These are phyloP conservation scores for Trichoderma brevicompactum DNA, from an alignment of 2,329 filamentous ascomycete genomes.

Conservation along the genomic window DNA sequence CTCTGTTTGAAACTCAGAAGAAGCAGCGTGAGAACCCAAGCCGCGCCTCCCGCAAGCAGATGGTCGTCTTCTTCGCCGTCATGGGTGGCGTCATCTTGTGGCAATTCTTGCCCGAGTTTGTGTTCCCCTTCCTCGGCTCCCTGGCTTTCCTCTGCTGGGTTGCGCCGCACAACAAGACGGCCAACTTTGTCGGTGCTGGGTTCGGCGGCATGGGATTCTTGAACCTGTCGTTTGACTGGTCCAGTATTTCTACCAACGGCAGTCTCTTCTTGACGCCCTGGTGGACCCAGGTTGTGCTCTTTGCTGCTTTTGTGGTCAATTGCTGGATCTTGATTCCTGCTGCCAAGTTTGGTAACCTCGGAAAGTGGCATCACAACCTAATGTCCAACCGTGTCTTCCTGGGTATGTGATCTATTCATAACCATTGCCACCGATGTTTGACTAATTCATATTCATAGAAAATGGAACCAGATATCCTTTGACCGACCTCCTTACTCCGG, in stretches of 20 bases:
- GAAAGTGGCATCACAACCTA: conserved; percentile 55
- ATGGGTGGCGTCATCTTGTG: conserved; percentile 59
- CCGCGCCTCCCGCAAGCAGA: conserved; percentile 55
- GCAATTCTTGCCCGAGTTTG: conserved; percentile 66
- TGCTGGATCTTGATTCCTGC: conserved; percentile 63
- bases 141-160: conserved; percentile 68
- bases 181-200: conserved; percentile 64
- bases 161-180: conserved; percentile 59
- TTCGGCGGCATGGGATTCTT: conserved; percentile 66
- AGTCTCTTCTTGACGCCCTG: conserved; percentile 61
- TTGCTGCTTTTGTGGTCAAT: conserved; percentile 58
- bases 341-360: conserved; percentile 61
- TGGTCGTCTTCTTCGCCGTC: conserved; percentile 59
- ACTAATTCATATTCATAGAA: conserved; percentile 29
- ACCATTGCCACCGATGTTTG: too few relatives aligned
- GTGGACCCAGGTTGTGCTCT: conserved; percentile 62
- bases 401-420: conserved; percentile 30
- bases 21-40: conserved; percentile 57
- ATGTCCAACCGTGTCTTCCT: conserved; percentile 63
- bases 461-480: conserved; percentile 45
- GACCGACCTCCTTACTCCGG: conserved; percentile 40
- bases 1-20: conserved; percentile 61
- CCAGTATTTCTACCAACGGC: conserved; percentile 58
- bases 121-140: conserved; percentile 63
- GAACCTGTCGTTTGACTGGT: conserved; percentile 64